A percentile compares a stretch with the other conserved stretches of the same genome.
Conservation (phyloP, 768 basidiomycete species). For the Cubamyces lactineus region DNA sequence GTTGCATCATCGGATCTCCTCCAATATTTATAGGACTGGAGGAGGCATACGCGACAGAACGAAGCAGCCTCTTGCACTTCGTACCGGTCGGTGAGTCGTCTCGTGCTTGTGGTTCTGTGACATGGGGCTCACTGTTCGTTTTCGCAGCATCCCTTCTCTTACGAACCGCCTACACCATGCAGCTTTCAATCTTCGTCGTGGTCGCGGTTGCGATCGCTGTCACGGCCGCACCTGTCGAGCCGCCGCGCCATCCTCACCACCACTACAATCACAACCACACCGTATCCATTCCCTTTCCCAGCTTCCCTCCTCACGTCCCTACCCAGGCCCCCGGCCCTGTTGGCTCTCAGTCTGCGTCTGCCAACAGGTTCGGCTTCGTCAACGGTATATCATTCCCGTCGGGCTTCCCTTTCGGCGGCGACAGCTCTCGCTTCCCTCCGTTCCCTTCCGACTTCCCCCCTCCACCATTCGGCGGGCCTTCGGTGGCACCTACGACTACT, state of each 20-base stretch:
- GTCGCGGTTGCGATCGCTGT: slow-evolving; percentile 1
- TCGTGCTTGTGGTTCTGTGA: neutral
- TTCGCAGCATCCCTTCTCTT: neutral
- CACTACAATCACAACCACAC: slow-evolving; percentile 4
- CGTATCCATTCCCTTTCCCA: neutral
- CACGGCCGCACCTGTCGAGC: neutral
- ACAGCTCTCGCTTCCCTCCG: slow-evolving; percentile 8
- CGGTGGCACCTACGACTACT: neutral
- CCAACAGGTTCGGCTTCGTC: neutral
- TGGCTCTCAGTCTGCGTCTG: neutral
- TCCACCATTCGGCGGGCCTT: neutral
- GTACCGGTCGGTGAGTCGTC: neutral
- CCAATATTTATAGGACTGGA: neutral
- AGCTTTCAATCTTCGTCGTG: slow-evolving; percentile 2
- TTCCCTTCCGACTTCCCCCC: slow-evolving; percentile 10
- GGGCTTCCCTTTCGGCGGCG: neutral
- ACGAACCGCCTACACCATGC: neutral
- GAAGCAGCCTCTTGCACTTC: neutral
- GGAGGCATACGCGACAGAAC: neutral
- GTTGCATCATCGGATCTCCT: neutral
- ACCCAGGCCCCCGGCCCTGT: neutral
- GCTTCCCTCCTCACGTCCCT: neutral
- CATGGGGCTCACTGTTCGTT: neutral
- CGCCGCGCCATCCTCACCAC: neutral
- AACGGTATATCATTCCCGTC: neutral